phyloP scores from a whole-genome alignment of 2,329 filamentous ascomycete genomes.

The Pseudocercospora fijiensis region DNA sequence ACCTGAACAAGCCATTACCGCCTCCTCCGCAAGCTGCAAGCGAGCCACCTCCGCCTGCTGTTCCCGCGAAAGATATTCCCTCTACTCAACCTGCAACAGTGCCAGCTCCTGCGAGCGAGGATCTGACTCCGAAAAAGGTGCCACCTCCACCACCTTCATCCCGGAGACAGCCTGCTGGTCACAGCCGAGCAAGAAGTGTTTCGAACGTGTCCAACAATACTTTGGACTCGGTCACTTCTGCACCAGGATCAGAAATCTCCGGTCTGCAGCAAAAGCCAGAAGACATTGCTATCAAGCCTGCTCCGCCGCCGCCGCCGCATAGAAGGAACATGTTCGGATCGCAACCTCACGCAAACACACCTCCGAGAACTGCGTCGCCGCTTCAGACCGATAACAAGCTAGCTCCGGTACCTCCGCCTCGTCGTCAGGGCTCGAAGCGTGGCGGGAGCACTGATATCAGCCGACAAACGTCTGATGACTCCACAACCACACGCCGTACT shows the following conservation, averaged over 20 bases:
- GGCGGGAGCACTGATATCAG: constrained; percentile 23
- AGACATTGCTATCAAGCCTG: constrained; percentile 17
- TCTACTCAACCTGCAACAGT: constrained; percentile 4
- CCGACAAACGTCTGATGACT: constrained; percentile 25
- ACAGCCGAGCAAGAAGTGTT: constrained; percentile 27
- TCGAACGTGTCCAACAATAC: constrained; percentile 31
- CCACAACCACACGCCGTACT: constrained; percentile 13
- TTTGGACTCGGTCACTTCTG: constrained; percentile 12
- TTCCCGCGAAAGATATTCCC: constrained; percentile 13
- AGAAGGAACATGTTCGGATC: constrained; percentile 13
- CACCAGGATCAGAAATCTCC: constrained; percentile 1
- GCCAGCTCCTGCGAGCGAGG: constrained; percentile 2
- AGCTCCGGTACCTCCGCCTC: constrained; percentile 32
- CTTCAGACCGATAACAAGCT: constrained; percentile 15
- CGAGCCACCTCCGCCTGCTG: not conserved
- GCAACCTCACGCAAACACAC: constrained; percentile 4
- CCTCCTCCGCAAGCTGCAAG: constrained; percentile 23
- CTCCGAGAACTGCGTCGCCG: constrained; percentile 3
- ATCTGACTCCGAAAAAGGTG: constrained; percentile 36
- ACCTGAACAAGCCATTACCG: constrained; percentile 62
- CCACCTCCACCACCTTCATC: constrained; percentile 50
- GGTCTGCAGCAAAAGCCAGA: constrained; percentile 16
- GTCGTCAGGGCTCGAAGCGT: constrained; percentile 29
- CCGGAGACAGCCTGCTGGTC: constrained; percentile 38
- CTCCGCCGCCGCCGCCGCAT: constrained; percentile 36